Base-by-base conservation (phyloP, 2,329 filamentous ascomycete species). In the Orbilia javanica region DNA sequence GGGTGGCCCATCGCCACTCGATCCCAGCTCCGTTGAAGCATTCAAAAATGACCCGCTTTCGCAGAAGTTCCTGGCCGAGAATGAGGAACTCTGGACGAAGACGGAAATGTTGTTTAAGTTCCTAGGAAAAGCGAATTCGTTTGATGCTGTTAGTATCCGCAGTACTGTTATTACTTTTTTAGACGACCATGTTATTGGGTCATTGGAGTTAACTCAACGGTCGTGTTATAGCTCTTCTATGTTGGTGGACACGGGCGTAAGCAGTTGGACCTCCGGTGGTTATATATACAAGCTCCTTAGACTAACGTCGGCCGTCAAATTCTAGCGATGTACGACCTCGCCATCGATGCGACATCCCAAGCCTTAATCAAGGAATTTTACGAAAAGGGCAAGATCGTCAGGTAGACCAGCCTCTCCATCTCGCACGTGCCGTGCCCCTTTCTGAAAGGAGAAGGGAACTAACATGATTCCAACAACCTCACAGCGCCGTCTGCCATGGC, bases 321-420 rank as follows among this genome's bases (percentile, higher is more conserved):
- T 13, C 46, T n/a, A 81, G 80, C 90, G 81, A 90, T 92, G 89
- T 92, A 88, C 83, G 90, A 92, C 82, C 88, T 92, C 18, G 87
- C 87, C 68, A 84, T 85, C 71, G 88, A 91, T 82, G 79, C 84
- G 20, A 85, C 86, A n/a, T 90, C 88, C 27, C 87, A 89, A 80
- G 84, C 87, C 79, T 84, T 93, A 39, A 89, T 90, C 81, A 84
- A 86, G 77, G 89, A 91, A 83, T 92, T 93, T 83, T 88, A 86
- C 81, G 84, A 85, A 44, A 86, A 87, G 2, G 88, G 87, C 79
- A 92, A 92, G 86, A 85, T 89, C 68, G 87, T 92, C 13, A 85
- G 66, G 73, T 77, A 69, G 36, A 46, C 7, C 48, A 18, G 50
- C 27, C 39, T 13, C 46, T 15, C 39, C 39, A 15, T 10, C 36